Conservation (phyloP, 257 asterid genomes). For the Thymus quinquecostatus region DNA sequence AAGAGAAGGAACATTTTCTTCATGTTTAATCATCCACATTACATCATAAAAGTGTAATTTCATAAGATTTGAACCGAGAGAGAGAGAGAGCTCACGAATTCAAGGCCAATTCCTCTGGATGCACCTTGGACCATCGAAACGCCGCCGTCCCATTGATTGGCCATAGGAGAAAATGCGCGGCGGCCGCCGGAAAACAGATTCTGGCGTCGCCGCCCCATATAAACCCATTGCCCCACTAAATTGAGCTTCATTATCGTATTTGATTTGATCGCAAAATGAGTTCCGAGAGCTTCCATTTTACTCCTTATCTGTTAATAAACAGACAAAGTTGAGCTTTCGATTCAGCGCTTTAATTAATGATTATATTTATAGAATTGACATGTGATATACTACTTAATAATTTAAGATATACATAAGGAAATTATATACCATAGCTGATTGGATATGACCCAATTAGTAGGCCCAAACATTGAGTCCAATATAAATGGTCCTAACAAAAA, state of each 20-base stretch:
- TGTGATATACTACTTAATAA: too few relatives aligned
- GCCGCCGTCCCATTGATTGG: slow-evolving; percentile 54
- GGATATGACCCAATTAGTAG: too few relatives aligned
- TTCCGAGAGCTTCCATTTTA: slow-evolving; percentile 24
- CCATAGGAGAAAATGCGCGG: slow-evolving; percentile 45
- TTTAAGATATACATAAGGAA: too few relatives aligned
- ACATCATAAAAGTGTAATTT: slow-evolving; percentile 9
- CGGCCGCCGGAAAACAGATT: slow-evolving; percentile 33
- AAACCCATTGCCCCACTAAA: slow-evolving; percentile 39
- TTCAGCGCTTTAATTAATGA: too few relatives aligned
- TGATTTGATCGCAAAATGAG: slow-evolving; percentile 24
- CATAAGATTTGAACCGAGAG: neutral
- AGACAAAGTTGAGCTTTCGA: neutral
- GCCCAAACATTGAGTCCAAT: too few relatives aligned
- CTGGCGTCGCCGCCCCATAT: slow-evolving; percentile 37
- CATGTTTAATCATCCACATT: neutral
- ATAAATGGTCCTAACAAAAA: too few relatives aligned
- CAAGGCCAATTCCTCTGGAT: slow-evolving; percentile 96
- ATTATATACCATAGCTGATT: too few relatives aligned
- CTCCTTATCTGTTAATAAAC: slow-evolving; percentile 26
- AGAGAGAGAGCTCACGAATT: slow-evolving; percentile 65
- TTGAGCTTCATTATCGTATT: slow-evolving; percentile 47
- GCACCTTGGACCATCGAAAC: slow-evolving; percentile 98
- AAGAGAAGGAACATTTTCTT: too few relatives aligned
- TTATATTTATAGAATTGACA: too few relatives aligned